These are phyloP conservation scores for Dichotomopilus funicola DNA, from an alignment of 2,329 filamentous ascomycete genomes.

Conservation along the genomic window DNA sequence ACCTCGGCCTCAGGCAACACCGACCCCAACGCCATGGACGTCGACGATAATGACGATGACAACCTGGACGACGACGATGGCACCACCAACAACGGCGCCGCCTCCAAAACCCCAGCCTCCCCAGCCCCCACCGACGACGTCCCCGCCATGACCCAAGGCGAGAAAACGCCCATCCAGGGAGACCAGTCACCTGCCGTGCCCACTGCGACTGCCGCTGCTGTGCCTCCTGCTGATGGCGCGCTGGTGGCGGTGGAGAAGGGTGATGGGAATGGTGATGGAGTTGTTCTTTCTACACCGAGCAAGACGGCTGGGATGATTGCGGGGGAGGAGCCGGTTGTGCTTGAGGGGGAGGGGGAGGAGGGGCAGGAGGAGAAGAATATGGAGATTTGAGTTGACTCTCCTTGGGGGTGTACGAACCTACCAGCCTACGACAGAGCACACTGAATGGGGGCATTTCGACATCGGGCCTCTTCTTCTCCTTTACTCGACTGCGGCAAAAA, in stretches of 20 bases:
- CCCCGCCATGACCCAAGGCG: conserved; percentile 18
- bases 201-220: no score
- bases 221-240: no score
- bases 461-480: no score
- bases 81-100: conserved; percentile 1
- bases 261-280: neutral
- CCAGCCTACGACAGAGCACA: no score
- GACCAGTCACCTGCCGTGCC: conserved; percentile 12
- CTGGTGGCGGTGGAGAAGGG: neutral
- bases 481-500: no score
- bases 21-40: neutral
- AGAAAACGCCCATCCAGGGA: conserved; percentile 15
- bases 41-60: neutral
- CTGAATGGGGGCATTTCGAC: no score
- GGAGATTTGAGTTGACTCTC: no score
- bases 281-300: conserved; percentile 14
- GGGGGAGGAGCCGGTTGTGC: conserved; percentile 11
- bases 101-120: conserved; percentile 19
- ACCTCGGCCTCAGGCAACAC: neutral
- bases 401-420: no score
- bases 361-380: conserved; percentile 11
- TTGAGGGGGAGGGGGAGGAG: conserved; percentile 12
- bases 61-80: neutral
- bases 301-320: conserved; percentile 4
- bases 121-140: conserved; percentile 22